These are phyloP conservation scores for Erysimum cheiranthoides DNA, from an alignment of 345 rosid genomes.

Conservation along the genomic window DNA sequence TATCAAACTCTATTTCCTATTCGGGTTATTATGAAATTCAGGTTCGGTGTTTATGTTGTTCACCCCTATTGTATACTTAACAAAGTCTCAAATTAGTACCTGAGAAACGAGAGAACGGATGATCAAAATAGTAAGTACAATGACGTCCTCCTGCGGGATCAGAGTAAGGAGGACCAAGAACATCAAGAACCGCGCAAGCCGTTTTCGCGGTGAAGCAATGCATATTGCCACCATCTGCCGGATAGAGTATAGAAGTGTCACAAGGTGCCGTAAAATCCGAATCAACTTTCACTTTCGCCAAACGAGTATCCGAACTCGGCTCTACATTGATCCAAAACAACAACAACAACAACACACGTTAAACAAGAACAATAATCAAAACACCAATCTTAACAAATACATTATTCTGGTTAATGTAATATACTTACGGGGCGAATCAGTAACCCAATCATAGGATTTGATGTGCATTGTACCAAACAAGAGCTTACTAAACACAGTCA, in stretches of 20 bases:
- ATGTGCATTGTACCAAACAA: constrained; percentile 95
- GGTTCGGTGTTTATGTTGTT: neutral
- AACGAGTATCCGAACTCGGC: constrained; percentile 52
- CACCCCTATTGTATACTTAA: neutral
- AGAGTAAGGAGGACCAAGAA: constrained; percentile 89
- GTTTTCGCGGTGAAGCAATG: constrained; percentile 90
- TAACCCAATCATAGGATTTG: constrained; percentile 91
- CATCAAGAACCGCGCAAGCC: constrained; percentile 91
- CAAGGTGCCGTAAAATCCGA: constrained; percentile 78
- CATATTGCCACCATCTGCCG: constrained; percentile 94
- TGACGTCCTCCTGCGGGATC: constrained; percentile 86
- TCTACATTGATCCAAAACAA: constrained; percentile 46
- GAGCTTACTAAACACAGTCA: constrained; percentile 98
- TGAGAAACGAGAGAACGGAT: constrained; percentile 59
- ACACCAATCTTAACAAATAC: constrained; percentile 3
- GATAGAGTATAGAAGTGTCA: constrained; percentile 80
- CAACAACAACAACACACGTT: neutral
- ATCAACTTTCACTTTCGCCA: constrained; percentile 81
- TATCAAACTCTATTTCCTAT: neutral
- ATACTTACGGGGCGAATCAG: constrained; percentile 49
- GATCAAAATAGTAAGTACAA: constrained; percentile 73
- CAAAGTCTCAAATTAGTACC: constrained; percentile 46
- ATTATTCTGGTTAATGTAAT: neutral
- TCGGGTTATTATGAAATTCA: neutral
- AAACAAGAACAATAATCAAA: neutral